These are phyloP conservation scores for Cyclotella cryptica DNA, from an alignment of 108 stramenopile species.

Conservation along the genomic window DNA sequence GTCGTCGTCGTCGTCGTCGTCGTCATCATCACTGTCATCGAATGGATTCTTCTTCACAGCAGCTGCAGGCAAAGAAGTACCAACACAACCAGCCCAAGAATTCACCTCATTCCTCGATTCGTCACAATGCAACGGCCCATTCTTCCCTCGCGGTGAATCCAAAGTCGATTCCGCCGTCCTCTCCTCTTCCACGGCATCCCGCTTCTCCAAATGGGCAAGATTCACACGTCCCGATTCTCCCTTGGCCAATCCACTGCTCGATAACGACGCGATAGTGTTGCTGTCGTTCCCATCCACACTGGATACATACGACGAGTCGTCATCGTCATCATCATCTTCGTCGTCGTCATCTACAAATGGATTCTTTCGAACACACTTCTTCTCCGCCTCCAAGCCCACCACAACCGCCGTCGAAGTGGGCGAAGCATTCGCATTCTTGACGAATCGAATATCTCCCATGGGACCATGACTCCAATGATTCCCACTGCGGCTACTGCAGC, in stretches of 20 bases:
- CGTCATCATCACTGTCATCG: slow-evolving; percentile 29
- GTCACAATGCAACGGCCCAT: not conserved
- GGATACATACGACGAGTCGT: not conserved
- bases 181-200: not conserved
- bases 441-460: no score
- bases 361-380: not conserved
- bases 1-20: slow-evolving; percentile 3
- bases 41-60: slow-evolving; percentile 16
- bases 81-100: no score
- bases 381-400: no score
- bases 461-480: no score
- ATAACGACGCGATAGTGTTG: not conserved
- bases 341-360: not conserved
- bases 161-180: not conserved
- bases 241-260: slow-evolving; percentile 1
- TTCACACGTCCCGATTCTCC: not conserved
- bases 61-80: not conserved
- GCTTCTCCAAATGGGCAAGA: not conserved
- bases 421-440: no score
- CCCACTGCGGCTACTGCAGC: not conserved
- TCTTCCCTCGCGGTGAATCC: no score
- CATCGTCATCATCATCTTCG: not conserved
- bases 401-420: no score
- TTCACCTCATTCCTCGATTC: not conserved
- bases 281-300: not conserved